phyloP scores from a whole-genome alignment of 345 rosid genomes.

The Pistacia atlantica region DNA sequence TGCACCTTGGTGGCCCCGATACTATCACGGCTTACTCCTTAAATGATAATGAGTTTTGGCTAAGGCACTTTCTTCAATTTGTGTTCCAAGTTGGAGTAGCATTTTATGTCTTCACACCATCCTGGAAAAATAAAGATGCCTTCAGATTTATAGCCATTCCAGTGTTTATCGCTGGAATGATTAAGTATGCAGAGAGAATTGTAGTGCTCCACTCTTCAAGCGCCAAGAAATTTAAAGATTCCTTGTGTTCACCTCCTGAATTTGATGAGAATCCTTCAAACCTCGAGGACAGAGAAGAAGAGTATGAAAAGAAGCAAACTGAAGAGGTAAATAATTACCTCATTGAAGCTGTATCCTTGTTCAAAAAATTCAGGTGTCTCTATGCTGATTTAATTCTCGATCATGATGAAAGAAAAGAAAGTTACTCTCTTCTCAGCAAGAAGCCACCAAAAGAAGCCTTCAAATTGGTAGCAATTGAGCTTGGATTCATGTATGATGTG shows the following conservation, averaged over 20 bases:
- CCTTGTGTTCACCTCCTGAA: neutral
- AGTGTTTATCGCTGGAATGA: conserved; percentile 1
- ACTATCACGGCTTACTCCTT: too few relatives aligned
- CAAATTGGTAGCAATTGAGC: conserved; percentile 18
- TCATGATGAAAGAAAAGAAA: neutral
- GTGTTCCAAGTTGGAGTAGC: conserved; percentile 28
- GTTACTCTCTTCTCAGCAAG: neutral
- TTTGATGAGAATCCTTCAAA: neutral
- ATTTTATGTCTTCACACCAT: conserved; percentile 20
- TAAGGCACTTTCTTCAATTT: too few relatives aligned
- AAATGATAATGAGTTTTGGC: too few relatives aligned
- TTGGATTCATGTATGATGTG: neutral
- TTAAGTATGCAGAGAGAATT: conserved; percentile 6
- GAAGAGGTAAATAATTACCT: neutral
- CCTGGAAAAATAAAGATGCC: conserved; percentile 15
- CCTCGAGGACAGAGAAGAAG: too few relatives aligned
- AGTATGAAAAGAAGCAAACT: neutral
- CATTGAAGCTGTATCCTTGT: neutral
- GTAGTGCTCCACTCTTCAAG: conserved; percentile 10
- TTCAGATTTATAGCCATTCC: conserved; percentile 17
- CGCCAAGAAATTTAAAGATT: neutral
- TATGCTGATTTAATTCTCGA: neutral
- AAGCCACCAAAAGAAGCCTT: conserved; percentile 17
- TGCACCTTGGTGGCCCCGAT: too few relatives aligned
- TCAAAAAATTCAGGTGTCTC: neutral